phyloP scores from a whole-genome alignment of 2,329 filamentous ascomycete species.

The Amphichorda felina region DNA sequence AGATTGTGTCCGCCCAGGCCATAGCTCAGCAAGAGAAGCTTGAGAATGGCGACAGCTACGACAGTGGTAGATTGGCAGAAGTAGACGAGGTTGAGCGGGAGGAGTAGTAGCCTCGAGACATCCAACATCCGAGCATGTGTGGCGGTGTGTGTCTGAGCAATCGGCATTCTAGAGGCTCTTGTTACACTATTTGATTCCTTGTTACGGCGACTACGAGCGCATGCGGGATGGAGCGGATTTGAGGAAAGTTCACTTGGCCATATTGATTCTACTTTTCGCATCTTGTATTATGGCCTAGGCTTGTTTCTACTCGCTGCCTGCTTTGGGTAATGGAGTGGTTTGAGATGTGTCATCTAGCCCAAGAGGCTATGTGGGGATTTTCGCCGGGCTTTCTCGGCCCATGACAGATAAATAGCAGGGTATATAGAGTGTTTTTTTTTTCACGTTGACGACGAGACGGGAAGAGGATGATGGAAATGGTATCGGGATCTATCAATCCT shows the following conservation, averaged over 20 bases:
- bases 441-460: background rate
- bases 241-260: background rate
- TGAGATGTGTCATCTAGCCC: no score
- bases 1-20: slow-evolving; percentile 93
- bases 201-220: slow-evolving; percentile 1
- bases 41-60: slow-evolving; percentile 38
- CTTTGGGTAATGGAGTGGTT: no score
- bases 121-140: no score
- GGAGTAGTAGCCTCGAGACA: slow-evolving; percentile 8
- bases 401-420: no score
- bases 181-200: slow-evolving; percentile 2
- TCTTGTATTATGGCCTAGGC: background rate
- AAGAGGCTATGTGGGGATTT: no score
- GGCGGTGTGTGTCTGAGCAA: background rate
- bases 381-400: no score
- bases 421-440: background rate
- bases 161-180: slow-evolving; percentile 1
- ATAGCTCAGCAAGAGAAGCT: slow-evolving; percentile 89
- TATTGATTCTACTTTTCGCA: slow-evolving; percentile 1
- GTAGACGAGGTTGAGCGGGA: slow-evolving; percentile 33
- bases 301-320: background rate
- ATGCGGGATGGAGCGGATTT: slow-evolving; percentile 1
- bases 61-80: slow-evolving; percentile 36
- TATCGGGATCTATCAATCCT: background rate
- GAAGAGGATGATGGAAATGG: background rate